These are phyloP conservation scores for Hypsizygus marmoreus DNA, from an alignment of 768 basidiomycete genomes.

Conservation along the genomic window DNA sequence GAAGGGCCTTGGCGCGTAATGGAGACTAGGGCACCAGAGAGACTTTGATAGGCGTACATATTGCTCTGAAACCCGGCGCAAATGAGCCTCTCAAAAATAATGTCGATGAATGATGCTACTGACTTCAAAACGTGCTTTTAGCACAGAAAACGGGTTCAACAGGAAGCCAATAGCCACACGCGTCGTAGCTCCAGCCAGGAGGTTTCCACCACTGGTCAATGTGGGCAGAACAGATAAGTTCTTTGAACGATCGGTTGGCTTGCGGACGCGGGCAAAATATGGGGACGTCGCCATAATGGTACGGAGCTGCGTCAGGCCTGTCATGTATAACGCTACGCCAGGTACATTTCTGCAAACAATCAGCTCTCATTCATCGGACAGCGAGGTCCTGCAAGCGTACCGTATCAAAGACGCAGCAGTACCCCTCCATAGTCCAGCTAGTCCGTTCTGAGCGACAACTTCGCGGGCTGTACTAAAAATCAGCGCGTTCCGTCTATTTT, in stretches of 20 bases:
- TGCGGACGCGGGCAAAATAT: conserved; percentile 54
- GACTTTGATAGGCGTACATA: conserved; percentile 67
- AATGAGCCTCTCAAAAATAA: conserved; percentile 5
- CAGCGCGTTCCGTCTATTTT: conserved; percentile 31
- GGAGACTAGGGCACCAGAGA: conserved; percentile 58
- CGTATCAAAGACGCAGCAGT: conserved; percentile 78
- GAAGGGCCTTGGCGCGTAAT: conserved; percentile 72
- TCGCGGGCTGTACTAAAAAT: conserved; percentile 54
- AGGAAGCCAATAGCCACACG: conserved; percentile 81
- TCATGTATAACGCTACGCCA: conserved; percentile 92
- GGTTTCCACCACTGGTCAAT: conserved; percentile 77
- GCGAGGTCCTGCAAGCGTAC: conserved; percentile 33
- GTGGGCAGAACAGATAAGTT: conserved; percentile 62
- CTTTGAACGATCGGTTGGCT: conserved; percentile 21
- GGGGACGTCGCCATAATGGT: conserved; percentile 70
- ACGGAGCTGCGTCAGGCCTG: conserved; percentile 81
- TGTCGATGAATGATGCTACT: conserved; percentile 16
- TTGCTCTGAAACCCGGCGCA: conserved; percentile 56
- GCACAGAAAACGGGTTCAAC: conserved; percentile 86
- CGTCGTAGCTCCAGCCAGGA: conserved; percentile 82
- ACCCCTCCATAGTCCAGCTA: conserved; percentile 84
- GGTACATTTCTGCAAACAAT: conserved; percentile 73
- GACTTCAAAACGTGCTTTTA: conserved; percentile 93
- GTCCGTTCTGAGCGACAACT: conserved; percentile 65
- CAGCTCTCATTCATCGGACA: conserved; percentile 5